phyloP scores from a whole-genome alignment of 2,329 filamentous ascomycete species.

The Capronia epimyces region DNA sequence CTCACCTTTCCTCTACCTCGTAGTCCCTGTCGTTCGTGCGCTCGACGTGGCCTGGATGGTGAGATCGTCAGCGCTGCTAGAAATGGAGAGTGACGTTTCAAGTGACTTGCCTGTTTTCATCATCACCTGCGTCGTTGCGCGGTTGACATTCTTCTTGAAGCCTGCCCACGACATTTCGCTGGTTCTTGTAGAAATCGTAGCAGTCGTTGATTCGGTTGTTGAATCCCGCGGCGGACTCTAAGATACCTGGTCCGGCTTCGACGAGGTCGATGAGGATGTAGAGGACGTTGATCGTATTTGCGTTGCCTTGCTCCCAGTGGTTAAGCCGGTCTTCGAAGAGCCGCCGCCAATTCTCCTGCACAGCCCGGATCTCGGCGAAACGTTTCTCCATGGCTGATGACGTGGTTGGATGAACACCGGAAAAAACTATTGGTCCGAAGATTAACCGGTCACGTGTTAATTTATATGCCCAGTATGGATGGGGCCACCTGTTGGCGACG shows the following conservation, averaged over 20 bases:
- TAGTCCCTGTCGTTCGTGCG: slow-evolving; percentile 98
- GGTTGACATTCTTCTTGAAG: slow-evolving; percentile 96
- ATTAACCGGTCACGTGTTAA: background rate
- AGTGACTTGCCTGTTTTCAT: slow-evolving; percentile 78
- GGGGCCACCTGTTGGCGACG: background rate
- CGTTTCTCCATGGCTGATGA: slow-evolving; percentile 1
- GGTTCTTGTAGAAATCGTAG: slow-evolving; percentile 4
- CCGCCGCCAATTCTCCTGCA: background rate
- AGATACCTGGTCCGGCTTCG: slow-evolving; percentile 5
- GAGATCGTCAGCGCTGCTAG: slow-evolving; percentile 2
- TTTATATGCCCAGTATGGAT: background rate
- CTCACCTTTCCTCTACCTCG: slow-evolving; percentile 86
- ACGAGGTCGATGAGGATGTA: slow-evolving; percentile 3
- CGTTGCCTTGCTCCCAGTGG: background rate
- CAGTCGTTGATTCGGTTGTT: slow-evolving; percentile 2
- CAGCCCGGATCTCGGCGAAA: background rate
- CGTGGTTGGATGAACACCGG: background rate
- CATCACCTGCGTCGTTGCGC: slow-evolving; percentile 98
- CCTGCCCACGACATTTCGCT: slow-evolving; percentile 45
- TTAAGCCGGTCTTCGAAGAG: background rate
- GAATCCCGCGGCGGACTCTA: slow-evolving; percentile 8
- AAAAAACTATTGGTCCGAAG: slow-evolving; percentile 1
- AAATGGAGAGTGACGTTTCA: slow-evolving; percentile 30
- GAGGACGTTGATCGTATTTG: background rate
- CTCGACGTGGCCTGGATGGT: slow-evolving; percentile 74